Evolutionary conservation across 2,329 filamentous ascomycete species (phyloP), one percentile per base, ranked within the genome.

Genomic region (Colletotrichum caudatum): DNA sequence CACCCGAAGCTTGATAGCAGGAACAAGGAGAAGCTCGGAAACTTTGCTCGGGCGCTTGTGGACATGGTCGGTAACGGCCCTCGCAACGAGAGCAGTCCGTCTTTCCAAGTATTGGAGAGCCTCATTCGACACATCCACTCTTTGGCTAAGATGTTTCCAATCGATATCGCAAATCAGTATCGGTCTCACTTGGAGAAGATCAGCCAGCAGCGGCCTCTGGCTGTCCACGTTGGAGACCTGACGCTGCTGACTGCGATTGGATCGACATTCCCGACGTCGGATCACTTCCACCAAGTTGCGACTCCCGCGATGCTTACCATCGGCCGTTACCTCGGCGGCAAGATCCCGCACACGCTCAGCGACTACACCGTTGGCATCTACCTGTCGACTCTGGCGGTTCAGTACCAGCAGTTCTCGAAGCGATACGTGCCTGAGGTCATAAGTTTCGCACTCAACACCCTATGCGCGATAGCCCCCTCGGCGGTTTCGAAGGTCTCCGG

Each of bases 241-340:
- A 83, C 94, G 29, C 83, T 97, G n/a, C 84, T 99, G 46, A 95
- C 94, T 0, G 94, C 94, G 0, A 89, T 98, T 71, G 90, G 92
- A 51, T 91, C 90, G 2, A 93, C 97, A 64, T 99, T 97, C 78
- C 95, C 96, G 5, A 97, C 96, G 0, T 98, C 95, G 0, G 96
- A 99, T 81, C 95, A 98, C 82, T 99, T 98, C 81, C 96, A 99
- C 77, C 92, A 96, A 76, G 94, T 98, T 46, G 92, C 94, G 51
- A 99, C 96, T 1, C 96, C 96, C 2, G 93, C 95, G 0, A 92
- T 94, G 81, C 89, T 98, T 6, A 88, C 91, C n/a, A 93, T 98
- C 81, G 89, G 89, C 16, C 90, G 94, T 66, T 98, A 93, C 81
- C 87, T 99, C 35, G 94, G 92, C 1, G 90, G 97, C 76, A 94